Conservation (phyloP, 139 green algal species). For the Pleodorina starrii region DNA sequence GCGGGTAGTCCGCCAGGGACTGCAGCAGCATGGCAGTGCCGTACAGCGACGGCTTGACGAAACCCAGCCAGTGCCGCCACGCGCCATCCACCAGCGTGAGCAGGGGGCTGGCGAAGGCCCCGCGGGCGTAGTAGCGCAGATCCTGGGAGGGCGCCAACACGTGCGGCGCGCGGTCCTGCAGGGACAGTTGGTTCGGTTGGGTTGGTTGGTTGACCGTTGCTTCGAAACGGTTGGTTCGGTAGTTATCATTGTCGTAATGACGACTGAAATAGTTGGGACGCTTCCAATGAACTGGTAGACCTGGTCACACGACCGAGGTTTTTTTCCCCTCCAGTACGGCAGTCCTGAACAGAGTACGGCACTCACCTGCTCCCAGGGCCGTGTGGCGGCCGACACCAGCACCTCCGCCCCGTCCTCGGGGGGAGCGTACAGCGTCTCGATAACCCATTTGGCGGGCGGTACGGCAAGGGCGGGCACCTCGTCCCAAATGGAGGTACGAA, state of each 20-base stretch:
- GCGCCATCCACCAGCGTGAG: constrained; percentile 26
- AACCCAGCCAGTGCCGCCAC: constrained; percentile 6
- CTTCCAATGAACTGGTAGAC: too few species aligned
- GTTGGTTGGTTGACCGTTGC: background rate
- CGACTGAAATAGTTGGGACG: too few species aligned
- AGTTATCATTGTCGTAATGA: too few species aligned
- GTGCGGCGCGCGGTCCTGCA: constrained; percentile 8
- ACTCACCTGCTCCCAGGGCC: constrained; percentile 57
- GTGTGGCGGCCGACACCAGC: constrained; percentile 76
- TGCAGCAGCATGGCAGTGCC: constrained; percentile 9
- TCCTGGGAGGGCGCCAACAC: constrained; percentile 8
- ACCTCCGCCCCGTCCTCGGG: constrained; percentile 64
- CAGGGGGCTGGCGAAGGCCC: constrained; percentile 45
- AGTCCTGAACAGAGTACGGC: too few species aligned
- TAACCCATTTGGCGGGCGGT: constrained; percentile 49
- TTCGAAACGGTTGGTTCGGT: background rate
- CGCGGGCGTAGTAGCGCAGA: constrained; percentile 55
- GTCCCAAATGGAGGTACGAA: constrained; percentile 70
- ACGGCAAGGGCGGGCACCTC: constrained; percentile 48
- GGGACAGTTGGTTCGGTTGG: background rate
- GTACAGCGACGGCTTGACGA: constrained; percentile 9
- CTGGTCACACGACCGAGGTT: too few species aligned
- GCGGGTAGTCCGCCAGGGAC: constrained; percentile 44
- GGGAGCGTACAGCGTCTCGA: constrained; percentile 70
- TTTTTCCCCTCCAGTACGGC: too few species aligned